phyloP scores from a whole-genome alignment of 768 basidiomycete genomes.

The Clathrus columnatus region DNA sequence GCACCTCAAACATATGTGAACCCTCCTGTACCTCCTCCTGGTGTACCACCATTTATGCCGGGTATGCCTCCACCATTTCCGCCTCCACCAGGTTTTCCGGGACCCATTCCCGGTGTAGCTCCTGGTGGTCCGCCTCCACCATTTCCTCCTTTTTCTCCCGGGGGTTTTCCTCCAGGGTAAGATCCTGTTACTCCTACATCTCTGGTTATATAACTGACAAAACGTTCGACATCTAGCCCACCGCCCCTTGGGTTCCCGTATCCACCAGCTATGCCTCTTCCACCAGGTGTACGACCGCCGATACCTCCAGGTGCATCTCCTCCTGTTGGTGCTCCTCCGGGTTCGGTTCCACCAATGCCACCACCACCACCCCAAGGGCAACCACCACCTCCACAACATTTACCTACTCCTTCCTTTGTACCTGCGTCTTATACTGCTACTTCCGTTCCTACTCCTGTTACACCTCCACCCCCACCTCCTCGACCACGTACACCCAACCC shows the following conservation, averaged over 20 bases:
- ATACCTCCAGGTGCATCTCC: constrained; percentile 17
- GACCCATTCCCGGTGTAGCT: not conserved
- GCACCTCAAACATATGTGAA: constrained; percentile 61
- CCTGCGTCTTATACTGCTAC: too few relatives aligned
- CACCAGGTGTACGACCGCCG: constrained; percentile 19
- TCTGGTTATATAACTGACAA: constrained; percentile 18
- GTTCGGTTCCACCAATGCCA: constrained; percentile 9
- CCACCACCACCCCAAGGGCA: not conserved
- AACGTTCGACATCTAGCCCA: constrained; percentile 23
- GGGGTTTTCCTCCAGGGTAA: constrained; percentile 15
- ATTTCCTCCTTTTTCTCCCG: constrained; percentile 21
- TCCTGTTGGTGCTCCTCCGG: constrained; percentile 19
- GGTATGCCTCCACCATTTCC: constrained; percentile 31
- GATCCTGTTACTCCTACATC: constrained; percentile 28
- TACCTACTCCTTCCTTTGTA: constrained; percentile 18
- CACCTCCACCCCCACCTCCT: constrained; percentile 13
- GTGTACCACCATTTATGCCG: constrained; percentile 18
- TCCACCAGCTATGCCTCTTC: constrained; percentile 21
- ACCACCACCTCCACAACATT: constrained; percentile 15
- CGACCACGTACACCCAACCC: constrained; percentile 38
- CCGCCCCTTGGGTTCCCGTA: constrained; percentile 49
- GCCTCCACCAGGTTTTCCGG: constrained; percentile 32
- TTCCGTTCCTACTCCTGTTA: constrained; percentile 8
- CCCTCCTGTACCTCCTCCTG: constrained; percentile 25
- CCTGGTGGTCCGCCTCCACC: constrained; percentile 11